phyloP scores from a whole-genome alignment of 768 basidiomycete species.

The Pleurotus ostreatus region DNA sequence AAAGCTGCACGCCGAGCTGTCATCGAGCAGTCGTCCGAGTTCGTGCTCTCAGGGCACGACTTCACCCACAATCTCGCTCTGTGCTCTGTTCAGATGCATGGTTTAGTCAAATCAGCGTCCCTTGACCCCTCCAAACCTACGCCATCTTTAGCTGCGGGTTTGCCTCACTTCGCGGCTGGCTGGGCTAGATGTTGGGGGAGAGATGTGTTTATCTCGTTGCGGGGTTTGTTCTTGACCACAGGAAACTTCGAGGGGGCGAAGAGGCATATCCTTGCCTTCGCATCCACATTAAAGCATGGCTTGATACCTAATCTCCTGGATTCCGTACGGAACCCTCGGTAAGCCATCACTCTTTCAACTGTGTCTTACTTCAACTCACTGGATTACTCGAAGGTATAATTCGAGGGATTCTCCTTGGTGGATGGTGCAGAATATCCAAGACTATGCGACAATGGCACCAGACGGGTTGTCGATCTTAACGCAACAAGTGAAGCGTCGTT shows the following conservation, averaged over 20 bases:
- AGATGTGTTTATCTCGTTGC: constrained; percentile 88
- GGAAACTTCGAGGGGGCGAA: constrained; percentile 84
- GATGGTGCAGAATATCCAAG: constrained; percentile 98
- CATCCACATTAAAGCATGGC: constrained; percentile 91
- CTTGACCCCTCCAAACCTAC: constrained; percentile 67
- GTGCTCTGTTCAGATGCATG: constrained; percentile 86
- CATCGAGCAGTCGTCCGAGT: constrained; percentile 86
- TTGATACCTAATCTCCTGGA: constrained; percentile 95
- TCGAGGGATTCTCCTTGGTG: constrained; percentile 99
- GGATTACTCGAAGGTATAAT: constrained; percentile 62
- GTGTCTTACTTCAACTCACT: not conserved
- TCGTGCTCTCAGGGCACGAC: constrained; percentile 76
- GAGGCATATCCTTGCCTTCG: constrained; percentile 89
- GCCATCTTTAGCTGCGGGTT: constrained; percentile 88
- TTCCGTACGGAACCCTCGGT: constrained; percentile 82
- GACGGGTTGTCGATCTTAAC: constrained; percentile 78
- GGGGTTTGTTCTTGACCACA: constrained; percentile 91
- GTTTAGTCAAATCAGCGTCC: constrained; percentile 86
- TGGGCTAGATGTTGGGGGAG: constrained; percentile 99
- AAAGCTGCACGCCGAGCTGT: constrained; percentile 82
- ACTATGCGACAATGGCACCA: constrained; percentile 81
- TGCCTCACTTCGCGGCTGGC: constrained; percentile 88
- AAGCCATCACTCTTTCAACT: constrained; percentile 16
- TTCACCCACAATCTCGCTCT: constrained; percentile 91
- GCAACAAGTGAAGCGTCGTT: constrained; percentile 85